Evolutionary conservation across 2,329 filamentous ascomycete species (phyloP).

Genomic region (Hypoxylon sp.): DNA sequence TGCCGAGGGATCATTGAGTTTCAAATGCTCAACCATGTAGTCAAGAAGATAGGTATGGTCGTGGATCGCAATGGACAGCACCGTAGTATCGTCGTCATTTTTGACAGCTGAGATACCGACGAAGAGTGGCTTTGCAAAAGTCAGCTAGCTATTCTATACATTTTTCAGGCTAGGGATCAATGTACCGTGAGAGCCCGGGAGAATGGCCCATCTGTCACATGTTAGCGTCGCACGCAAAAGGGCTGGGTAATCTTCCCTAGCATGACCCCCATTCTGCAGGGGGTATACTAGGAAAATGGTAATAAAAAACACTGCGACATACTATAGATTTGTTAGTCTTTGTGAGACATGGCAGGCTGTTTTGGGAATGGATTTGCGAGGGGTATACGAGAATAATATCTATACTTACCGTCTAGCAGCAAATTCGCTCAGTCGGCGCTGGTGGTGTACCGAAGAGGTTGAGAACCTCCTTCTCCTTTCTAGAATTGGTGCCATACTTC

Average conservation of each 20-base stretch:
- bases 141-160: conserved; percentile 2
- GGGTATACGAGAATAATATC: background rate
- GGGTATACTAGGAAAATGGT: background rate
- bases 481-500: conserved; percentile 33
- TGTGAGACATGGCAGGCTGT: background rate
- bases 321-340: conserved; percentile 27
- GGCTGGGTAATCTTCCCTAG: background rate
- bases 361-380: background rate
- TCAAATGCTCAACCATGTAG: conserved; percentile 73
- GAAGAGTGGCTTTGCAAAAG: conserved; percentile 65
- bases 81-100: conserved; percentile 64
- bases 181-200: conserved; percentile 63
- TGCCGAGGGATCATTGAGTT: conserved; percentile 57
- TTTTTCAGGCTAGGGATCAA: background rate
- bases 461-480: conserved; percentile 41
- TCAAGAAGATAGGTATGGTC: conserved; percentile 82
- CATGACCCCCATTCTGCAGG: background rate
- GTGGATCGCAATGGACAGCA: conserved; percentile 77
- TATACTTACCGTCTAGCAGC: conserved; percentile 40
- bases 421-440: conserved; percentile 42
- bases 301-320: conserved; percentile 11
- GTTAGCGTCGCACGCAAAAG: conserved; percentile 15
- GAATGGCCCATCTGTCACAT: conserved; percentile 48
- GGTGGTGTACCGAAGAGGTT: conserved; percentile 37
- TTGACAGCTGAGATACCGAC: conserved; percentile 72